These are phyloP conservation scores for Paraconiothyrium sp. DNA, from an alignment of 2,329 filamentous ascomycete genomes.

Conservation along the genomic window DNA sequence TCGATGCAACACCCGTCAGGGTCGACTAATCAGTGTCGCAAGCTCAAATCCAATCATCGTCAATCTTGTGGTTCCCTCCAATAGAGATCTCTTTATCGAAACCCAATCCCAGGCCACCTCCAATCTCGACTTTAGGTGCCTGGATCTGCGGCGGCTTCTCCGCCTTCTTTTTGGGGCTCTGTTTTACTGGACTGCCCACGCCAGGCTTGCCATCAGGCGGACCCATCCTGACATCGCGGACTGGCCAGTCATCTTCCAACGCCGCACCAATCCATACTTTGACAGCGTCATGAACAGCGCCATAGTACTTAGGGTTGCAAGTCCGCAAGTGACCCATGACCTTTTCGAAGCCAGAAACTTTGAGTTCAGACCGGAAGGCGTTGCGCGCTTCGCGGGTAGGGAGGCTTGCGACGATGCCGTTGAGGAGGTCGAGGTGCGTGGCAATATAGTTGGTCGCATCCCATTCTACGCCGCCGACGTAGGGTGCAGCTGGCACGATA, in stretches of 20 bases:
- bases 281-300: constrained; percentile 86
- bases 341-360: constrained; percentile 89
- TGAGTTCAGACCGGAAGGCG: constrained; percentile 76
- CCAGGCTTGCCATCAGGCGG: constrained; percentile 50
- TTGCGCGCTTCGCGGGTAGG: constrained; percentile 77
- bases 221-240: constrained; percentile 80
- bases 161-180: constrained; percentile 54
- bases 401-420: constrained; percentile 85
- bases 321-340: constrained; percentile 84
- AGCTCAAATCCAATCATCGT: constrained; percentile 46
- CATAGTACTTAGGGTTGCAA: constrained; percentile 98
- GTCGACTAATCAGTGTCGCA: not conserved
- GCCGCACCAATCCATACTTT: constrained; percentile 91
- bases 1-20: not conserved
- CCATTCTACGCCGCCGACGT: constrained; percentile 98
- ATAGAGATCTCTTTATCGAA: constrained; percentile 44
- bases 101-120: constrained; percentile 36
- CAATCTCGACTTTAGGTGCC: constrained; percentile 50
- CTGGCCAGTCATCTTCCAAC: constrained; percentile 86
- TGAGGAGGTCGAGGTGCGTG: constrained; percentile 90
- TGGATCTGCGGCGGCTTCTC: constrained; percentile 50
- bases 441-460: constrained; percentile 97
- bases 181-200: constrained; percentile 45
- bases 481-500: constrained; percentile 91
- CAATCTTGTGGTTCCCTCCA: constrained; percentile 30